Evolutionary conservation across 768 basidiomycete genomes (phyloP), one percentile per base, ranked within the genome.

Genomic region (Cystofilobasidium capitatum): DNA sequence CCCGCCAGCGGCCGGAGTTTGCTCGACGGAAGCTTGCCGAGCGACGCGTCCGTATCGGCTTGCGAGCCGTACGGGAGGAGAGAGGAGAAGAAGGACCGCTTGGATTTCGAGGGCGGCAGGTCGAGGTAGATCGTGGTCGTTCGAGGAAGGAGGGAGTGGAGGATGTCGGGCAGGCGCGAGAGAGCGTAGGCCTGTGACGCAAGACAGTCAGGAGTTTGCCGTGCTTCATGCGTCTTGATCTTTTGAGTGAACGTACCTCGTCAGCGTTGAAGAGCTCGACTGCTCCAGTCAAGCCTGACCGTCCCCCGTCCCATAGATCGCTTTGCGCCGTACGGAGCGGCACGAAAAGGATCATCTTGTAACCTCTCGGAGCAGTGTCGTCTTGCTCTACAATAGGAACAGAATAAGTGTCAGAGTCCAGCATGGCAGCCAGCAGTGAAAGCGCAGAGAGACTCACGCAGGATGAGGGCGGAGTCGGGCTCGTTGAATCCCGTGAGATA

Each of bases 401-500:
- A 45, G 22, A 24, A 26, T 66, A 39, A 69, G 69, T 64, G 68
- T 44, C 42, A 13, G 42, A 63, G 37, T n/a, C 65, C 22, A 55
- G 64, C 44, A 62, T 35, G 44, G 61, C 39, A 37, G n/a, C n/a
- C n/a, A n/a, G 10, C 3, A 13, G 39, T 8, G 40, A 20, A 20
- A 37, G 40, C 26, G 26, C 24, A 60, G 17, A 68, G 5, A 16
- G 57, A 65, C 80, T 42, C 59, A 89, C 91, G 85, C 55, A 99
- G 81, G 44, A 97, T 81, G 49, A 98, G 79, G 0, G 89, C 92
- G 22, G 94, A 84, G 65, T 94, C 88, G 0, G 92, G 89, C 75
- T 98, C 94, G 66, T 91, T 85, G 73, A 96, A 96, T 14, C 96
- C 96, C 0, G 96, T 96, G 17, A 99, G 80, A 76, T 99, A 98